A percentile compares a stretch with the other conserved stretches of the same genome.
Conservation (phyloP, 495 filamentous ascomycete species). For the Penicillium soppii region DNA sequence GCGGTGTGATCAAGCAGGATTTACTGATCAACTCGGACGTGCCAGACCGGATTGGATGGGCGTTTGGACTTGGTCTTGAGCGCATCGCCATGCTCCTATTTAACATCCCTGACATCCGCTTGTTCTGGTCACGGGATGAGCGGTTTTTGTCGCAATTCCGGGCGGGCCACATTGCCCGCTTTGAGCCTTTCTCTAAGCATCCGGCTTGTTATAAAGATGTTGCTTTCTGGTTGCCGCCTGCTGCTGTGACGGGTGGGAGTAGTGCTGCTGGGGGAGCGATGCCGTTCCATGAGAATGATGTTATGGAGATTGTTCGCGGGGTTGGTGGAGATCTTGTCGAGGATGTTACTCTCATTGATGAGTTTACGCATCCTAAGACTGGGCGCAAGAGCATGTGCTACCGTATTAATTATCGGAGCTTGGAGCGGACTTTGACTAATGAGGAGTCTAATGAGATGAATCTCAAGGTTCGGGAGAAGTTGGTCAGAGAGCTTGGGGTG, state of each 20-base stretch:
- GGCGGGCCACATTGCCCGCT: conserved; percentile 63
- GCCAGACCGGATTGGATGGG: conserved; percentile 82
- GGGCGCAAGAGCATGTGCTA: conserved; percentile 83
- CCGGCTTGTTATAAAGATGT: conserved; percentile 88
- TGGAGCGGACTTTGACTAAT: conserved; percentile 86
- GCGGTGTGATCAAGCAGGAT: conserved; percentile 83
- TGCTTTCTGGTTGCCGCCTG: conserved; percentile 80
- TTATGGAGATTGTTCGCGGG: conserved; percentile 88
- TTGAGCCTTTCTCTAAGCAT: conserved; percentile 84
- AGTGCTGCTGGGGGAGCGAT: conserved; percentile 54
- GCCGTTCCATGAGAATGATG: conserved; percentile 86
- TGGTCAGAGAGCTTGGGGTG: conserved; percentile 72
- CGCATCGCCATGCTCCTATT: conserved; percentile 96
- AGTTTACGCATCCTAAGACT: conserved; percentile 88
- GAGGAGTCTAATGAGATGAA: conserved; percentile 76
- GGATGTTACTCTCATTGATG: conserved; percentile 78
- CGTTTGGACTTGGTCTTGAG: conserved; percentile 91
- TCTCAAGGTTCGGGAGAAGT: conserved; percentile 54
- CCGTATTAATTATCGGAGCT: conserved; percentile 83
- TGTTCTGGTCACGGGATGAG: conserved; percentile 88
- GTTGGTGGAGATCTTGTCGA: conserved; percentile 81
- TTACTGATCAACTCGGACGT: conserved; percentile 75
- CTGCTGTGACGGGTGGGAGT: conserved; percentile 35
- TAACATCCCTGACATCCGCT: conserved; percentile 91
- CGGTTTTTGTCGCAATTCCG: conserved; percentile 84